Percentiles rank a stretch among this genome's conserved stretches.
These are phyloP conservation scores for Fusarium camptoceras DNA, from an alignment of 2,329 filamentous ascomycete genomes.

Conservation along the genomic window DNA sequence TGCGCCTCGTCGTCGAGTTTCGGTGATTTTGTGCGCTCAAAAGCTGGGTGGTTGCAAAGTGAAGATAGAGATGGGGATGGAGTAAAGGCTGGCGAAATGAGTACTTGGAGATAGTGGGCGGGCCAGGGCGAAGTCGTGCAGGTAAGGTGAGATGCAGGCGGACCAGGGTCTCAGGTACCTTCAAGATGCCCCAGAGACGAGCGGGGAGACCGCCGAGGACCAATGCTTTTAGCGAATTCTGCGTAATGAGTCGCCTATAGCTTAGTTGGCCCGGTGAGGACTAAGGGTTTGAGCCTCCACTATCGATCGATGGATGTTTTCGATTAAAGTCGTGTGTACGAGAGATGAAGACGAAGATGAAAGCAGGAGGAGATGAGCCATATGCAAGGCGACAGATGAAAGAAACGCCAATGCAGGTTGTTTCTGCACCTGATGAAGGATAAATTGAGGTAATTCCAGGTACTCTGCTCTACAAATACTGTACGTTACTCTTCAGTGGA, in stretches of 20 bases:
- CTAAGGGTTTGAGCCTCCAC: background rate
- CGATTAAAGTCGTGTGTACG: slow-evolving; percentile 3
- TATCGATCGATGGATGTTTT: slow-evolving; percentile 6
- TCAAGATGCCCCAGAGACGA: slow-evolving; percentile 26
- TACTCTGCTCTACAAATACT: background rate
- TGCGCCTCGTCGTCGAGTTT: slow-evolving; percentile 41
- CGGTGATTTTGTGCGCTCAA: slow-evolving; percentile 42
- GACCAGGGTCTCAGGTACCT: slow-evolving; percentile 38
- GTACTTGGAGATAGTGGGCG: slow-evolving; percentile 43
- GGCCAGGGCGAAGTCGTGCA: slow-evolving; percentile 39
- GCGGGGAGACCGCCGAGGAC: slow-evolving; percentile 32
- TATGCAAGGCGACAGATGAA: background rate
- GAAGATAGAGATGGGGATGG: slow-evolving; percentile 36
- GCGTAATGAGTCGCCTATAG: slow-evolving; percentile 26
- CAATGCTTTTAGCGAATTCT: slow-evolving; percentile 36
- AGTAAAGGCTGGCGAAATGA: slow-evolving; percentile 46
- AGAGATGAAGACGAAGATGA: slow-evolving; percentile 3
- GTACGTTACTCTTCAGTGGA: background rate
- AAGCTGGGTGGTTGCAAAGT: slow-evolving; percentile 45
- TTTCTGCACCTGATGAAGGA: slow-evolving; percentile 23
- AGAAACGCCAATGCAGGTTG: slow-evolving; percentile 1
- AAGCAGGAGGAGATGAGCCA: background rate
- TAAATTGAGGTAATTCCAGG: slow-evolving; percentile 11
- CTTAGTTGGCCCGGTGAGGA: slow-evolving; percentile 27
- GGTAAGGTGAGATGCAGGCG: slow-evolving; percentile 29